phyloP scores from a whole-genome alignment of 2,329 filamentous ascomycete species.

The Trichoderma koningii region DNA sequence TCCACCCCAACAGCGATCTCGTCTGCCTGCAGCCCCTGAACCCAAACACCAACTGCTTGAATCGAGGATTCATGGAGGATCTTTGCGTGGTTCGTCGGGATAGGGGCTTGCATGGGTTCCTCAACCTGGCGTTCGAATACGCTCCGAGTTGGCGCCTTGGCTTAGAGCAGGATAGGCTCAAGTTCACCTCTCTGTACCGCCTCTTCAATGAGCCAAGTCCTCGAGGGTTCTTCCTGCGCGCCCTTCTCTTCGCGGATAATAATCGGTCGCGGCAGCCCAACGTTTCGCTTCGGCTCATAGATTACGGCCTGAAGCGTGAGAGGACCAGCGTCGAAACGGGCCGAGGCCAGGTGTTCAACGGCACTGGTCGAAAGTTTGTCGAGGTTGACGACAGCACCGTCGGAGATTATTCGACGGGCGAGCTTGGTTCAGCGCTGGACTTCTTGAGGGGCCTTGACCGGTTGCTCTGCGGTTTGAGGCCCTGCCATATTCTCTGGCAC shows the following conservation, averaged over 20 bases:
- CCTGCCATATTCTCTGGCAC: background rate
- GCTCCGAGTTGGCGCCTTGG: background rate
- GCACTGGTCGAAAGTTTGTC: background rate
- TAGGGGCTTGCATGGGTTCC: background rate
- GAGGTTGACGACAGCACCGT: background rate
- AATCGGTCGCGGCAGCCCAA: background rate
- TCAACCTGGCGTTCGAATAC: background rate
- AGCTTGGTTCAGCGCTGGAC: background rate
- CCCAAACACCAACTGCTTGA: background rate
- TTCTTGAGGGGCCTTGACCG: background rate
- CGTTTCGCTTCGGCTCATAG: background rate
- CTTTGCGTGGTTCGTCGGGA: no score
- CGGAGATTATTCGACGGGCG: background rate
- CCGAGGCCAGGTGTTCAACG: background rate
- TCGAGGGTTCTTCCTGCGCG: background rate
- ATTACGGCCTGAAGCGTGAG: background rate
- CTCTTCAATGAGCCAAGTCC: background rate
- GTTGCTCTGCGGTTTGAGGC: background rate
- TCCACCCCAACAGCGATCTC: background rate
- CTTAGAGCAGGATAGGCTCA: rapidly evolving
- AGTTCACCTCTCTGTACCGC: background rate
- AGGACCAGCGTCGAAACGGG: background rate
- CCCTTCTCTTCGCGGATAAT: background rate
- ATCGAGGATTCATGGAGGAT: background rate
- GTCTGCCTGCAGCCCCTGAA: background rate